Base-by-base conservation (phyloP, 352 stramenopile genomes). In the Globisporangium heterothallicum region DNA sequence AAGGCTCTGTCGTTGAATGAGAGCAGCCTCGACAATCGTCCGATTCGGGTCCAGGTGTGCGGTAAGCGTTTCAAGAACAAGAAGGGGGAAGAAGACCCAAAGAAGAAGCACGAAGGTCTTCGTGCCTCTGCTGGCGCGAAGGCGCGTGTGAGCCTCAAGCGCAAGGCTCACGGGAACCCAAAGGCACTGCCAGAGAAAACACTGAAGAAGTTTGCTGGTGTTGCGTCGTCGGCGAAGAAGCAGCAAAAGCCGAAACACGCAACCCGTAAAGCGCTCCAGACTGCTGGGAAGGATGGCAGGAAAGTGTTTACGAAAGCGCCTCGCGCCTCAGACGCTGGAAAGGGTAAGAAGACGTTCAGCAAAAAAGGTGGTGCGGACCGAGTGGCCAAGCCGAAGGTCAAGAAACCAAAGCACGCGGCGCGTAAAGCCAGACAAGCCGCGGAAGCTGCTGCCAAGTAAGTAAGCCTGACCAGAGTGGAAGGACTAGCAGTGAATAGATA, bases 21-120 rank as follows among this genome's bases (percentile, higher is more conserved):
- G 14, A 70, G 67, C 32, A 89, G 87, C 60, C 74, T 95, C 35
- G 68, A 79, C 48, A 79, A 62, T 32, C 81, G 84, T 18, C 68
- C 85, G 45, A 58, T 95, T 8, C 80, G 81, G 34, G 70, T 94
- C 12, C 73, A 85, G 52, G 83, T 92, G 19, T 91, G 82, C 25
- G 79, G 82, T 41, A 94, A 92, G 68, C 78, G 84, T n/a, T 86
- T 82, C 44, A 92, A 92, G 69, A 88, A 86, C 59, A 70, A 74
- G 38, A 73, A 78, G 30, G 78, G 80, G 35, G 75, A 88, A 18
- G 68, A 84, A 36, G 36, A 45, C 3, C 53, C 50, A 27, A 45
- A 42, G 16, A 64, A 60, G 45, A 82, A 83, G 53, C 76, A 78
- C 57, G 78, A 91, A 59, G 78, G 81, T 18, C 41, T 72, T 3